phyloP scores from a whole-genome alignment of 1,284 basidiomycete genomes.

The Tranzscheliella williamsii region DNA sequence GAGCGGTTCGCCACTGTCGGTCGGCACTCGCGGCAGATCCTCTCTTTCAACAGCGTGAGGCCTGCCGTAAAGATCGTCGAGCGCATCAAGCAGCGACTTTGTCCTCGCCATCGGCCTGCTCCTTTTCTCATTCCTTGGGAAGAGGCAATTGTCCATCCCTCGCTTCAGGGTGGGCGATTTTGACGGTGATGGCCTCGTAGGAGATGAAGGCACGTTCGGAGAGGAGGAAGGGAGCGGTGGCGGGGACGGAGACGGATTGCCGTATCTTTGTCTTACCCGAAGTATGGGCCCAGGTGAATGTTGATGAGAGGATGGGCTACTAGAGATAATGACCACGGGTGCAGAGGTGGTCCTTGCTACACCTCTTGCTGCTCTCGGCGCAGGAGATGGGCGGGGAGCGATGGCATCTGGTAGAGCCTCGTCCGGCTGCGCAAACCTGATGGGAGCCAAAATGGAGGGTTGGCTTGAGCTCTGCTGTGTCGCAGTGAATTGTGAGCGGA shows the following conservation, averaged over 20 bases:
- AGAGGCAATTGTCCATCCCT: not conserved
- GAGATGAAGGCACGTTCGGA: not conserved
- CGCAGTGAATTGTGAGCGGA: slow-evolving; percentile 20
- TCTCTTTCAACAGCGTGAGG: too few species aligned
- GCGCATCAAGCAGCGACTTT: slow-evolving; percentile 19
- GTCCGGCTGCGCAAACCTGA: not conserved
- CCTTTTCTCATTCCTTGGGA: not conserved
- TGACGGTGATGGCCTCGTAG: not conserved
- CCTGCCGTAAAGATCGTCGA: slow-evolving; percentile 25
- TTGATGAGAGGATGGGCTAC: slow-evolving; percentile 17
- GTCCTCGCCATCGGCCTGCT: slow-evolving; percentile 2
- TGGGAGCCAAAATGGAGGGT: not conserved
- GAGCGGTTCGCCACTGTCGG: not conserved
- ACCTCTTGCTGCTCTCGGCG: not conserved
- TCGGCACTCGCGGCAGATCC: not conserved
- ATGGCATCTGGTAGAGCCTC: not conserved
- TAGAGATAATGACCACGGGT: slow-evolving; percentile 30
- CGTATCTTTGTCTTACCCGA: too few species aligned
- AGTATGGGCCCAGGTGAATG: too few species aligned
- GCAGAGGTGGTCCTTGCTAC: slow-evolving; percentile 2
- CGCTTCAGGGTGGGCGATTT: not conserved
- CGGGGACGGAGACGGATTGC: not conserved
- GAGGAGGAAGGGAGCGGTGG: not conserved
- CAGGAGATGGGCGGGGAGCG: not conserved
- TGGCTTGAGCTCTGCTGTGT: slow-evolving; percentile 17